phyloP scores from a whole-genome alignment of 768 basidiomycete genomes.

The Leccinum arenicola region DNA sequence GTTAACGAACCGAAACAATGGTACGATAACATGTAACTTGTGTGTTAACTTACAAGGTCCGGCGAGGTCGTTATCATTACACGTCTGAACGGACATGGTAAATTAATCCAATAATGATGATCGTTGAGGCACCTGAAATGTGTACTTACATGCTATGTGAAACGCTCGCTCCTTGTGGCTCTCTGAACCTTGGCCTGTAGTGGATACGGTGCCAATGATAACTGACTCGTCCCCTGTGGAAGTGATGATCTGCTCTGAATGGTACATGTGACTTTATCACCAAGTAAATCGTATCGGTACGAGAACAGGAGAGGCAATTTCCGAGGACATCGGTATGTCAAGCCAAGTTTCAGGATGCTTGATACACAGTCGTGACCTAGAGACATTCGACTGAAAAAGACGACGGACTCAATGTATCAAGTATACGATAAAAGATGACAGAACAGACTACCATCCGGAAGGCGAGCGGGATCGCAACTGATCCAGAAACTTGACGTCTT shows the following conservation, averaged over 20 bases:
- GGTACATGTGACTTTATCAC: conserved; percentile 1
- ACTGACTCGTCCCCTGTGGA: conserved; percentile 10
- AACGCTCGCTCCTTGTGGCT: conserved; percentile 5
- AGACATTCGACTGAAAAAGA: background rate
- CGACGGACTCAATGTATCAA: background rate
- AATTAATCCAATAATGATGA: background rate
- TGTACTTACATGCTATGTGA: conserved; percentile 4
- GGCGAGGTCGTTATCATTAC: conserved; percentile 12
- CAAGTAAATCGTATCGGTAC: background rate
- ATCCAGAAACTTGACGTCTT: background rate
- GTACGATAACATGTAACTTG: conserved; percentile 18
- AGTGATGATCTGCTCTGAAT: background rate
- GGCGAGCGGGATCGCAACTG: background rate
- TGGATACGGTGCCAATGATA: background rate
- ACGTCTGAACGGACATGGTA: background rate
- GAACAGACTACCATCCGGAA: background rate
- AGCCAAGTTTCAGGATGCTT: background rate
- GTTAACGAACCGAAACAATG: conserved; percentile 23
- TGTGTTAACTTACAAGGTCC: conserved; percentile 1
- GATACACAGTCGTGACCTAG: no score
- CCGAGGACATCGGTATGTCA: conserved; percentile 11
- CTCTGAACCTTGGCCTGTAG: background rate
- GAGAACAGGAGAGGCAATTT: conserved; percentile 6
- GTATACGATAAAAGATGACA: background rate
- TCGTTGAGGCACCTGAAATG: background rate